Evolutionary conservation across 2,329 filamentous ascomycete genomes (phyloP), one percentile per base, ranked within the genome.

Genomic region (Aspergillus jensenii): DNA sequence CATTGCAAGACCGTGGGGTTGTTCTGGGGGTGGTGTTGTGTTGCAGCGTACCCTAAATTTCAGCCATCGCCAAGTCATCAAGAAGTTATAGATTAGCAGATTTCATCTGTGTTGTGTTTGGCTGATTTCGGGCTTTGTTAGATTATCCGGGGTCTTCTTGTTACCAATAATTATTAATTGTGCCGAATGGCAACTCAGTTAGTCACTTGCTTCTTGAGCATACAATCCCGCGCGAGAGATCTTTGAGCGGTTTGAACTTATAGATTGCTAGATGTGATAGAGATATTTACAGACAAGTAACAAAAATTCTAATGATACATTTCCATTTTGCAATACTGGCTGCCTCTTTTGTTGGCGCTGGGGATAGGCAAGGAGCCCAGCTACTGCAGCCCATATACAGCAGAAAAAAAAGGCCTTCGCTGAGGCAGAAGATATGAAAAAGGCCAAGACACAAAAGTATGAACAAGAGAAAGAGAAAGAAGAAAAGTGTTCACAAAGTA

Each of bases 401-500:
- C 25, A 21, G 25, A 6, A 15, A n/a, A 7, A 7, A 12, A 15
- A 19, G 33, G 39, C 35, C 35, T 51, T 37, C 12, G 23, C 23
- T 9, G 25, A 39, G 49, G 37, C 25, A n/a, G 9, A 55, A 49
- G 45, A 21, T 53, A 41, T 40, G 37, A 11, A 17, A 44, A 23
- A 33, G 21, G 44, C 9, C 4, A n/a, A n/a, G 47, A 31, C 23
- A 23, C 31, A 31, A 46, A 25, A 43, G 37, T 51, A 52, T 19
- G 33, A 17, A 37, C 31, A 45, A 43, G 44, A 59, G 39, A 45
- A 37, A 44, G 33, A 48, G 54, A 33, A 45, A 37, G 35, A 25
- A 48, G 52, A 45, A 40, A 55, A 51, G 37, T 57, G 55, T 14
- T 59, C 27, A 48, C 53, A 43, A 23, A 45, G 37, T 52, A 40